Conservation (phyloP, 2,329 filamentous ascomycete genomes). For the Alternaria brassicicola region DNA sequence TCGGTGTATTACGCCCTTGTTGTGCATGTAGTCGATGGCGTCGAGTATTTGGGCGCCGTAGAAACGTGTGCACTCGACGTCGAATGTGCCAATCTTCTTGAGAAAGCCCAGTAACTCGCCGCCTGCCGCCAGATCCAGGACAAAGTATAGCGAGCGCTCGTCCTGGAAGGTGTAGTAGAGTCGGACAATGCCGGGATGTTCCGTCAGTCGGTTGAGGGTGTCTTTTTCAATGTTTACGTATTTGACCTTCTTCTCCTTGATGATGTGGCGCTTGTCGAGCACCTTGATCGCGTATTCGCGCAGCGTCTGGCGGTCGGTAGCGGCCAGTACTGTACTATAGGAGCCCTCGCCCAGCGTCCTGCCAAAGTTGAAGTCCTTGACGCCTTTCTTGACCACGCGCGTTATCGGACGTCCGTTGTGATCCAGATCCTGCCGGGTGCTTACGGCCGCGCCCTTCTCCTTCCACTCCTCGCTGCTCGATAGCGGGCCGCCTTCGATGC, state of each 20-base stretch:
- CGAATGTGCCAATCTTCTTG: slow-evolving; percentile 93
- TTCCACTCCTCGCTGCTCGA: slow-evolving; percentile 91
- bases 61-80: slow-evolving; percentile 91
- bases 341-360: slow-evolving; percentile 91
- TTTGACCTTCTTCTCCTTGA: slow-evolving; percentile 99
- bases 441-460: slow-evolving; percentile 88
- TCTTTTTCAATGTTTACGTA: slow-evolving; percentile 99
- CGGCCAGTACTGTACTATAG: slow-evolving; percentile 93
- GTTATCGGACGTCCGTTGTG: slow-evolving; percentile 80
- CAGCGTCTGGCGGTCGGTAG: slow-evolving; percentile 88
- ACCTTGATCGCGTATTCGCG: slow-evolving; percentile 99
- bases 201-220: slow-evolving; percentile 91
- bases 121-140: slow-evolving; percentile 88
- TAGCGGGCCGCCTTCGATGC: slow-evolving; percentile 62
- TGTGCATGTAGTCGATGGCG: slow-evolving; percentile 98
- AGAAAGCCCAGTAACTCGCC: slow-evolving; percentile 90
- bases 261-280: slow-evolving; percentile 96
- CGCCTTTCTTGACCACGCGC: slow-evolving; percentile 91
- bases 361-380: slow-evolving; percentile 95
- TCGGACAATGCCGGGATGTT: slow-evolving; percentile 94
- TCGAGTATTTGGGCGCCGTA: slow-evolving; percentile 96
- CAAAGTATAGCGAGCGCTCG: slow-evolving; percentile 93
- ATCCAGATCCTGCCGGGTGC: slow-evolving; percentile 81
- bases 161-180: slow-evolving; percentile 99
- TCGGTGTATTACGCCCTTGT: slow-evolving; percentile 90